Conservation (phyloP, 352 stramenopile species). For the Globisporangium recalcitrans region DNA sequence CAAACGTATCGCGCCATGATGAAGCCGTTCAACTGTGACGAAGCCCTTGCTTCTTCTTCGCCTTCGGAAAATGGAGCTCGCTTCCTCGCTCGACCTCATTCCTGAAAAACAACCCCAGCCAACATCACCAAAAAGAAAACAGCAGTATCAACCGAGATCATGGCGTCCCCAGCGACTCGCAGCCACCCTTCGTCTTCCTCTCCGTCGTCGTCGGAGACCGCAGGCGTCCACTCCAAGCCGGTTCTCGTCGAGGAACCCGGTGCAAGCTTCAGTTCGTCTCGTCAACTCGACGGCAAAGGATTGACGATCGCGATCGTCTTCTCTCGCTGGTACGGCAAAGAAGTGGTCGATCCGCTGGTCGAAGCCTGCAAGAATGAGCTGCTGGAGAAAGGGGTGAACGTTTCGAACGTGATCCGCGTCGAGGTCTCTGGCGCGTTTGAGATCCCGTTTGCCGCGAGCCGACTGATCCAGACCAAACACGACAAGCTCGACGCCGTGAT, state of each 20-base stretch:
- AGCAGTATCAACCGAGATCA: not conserved
- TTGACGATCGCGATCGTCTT: slow-evolving; percentile 53
- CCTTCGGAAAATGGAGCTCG: no score
- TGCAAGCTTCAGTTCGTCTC: not conserved
- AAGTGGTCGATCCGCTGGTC: slow-evolving; percentile 42
- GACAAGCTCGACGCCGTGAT: slow-evolving; percentile 92
- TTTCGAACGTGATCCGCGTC: slow-evolving; percentile 38
- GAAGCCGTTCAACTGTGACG: not conserved
- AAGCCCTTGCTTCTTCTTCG: not conserved
- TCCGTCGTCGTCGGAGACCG: not conserved
- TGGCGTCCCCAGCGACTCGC: slow-evolving; percentile 8
- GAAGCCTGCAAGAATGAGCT: slow-evolving; percentile 50
- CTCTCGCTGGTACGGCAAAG: slow-evolving; percentile 56
- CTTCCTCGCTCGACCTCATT: no score
- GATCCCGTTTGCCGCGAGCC: slow-evolving; percentile 90
- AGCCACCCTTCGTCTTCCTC: not conserved
- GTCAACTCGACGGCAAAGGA: slow-evolving; percentile 16
- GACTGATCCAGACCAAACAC: slow-evolving; percentile 60
- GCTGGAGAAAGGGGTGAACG: slow-evolving; percentile 45
- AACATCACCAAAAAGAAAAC: not conserved
- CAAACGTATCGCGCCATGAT: not conserved
- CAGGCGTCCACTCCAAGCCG: not conserved
- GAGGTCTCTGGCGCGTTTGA: slow-evolving; percentile 94
- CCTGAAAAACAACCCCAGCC: not conserved
- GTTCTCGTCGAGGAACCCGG: slow-evolving; percentile 2